Base-by-base conservation (phyloP, 768 basidiomycete species). In the Tylopilus intermedius region DNA sequence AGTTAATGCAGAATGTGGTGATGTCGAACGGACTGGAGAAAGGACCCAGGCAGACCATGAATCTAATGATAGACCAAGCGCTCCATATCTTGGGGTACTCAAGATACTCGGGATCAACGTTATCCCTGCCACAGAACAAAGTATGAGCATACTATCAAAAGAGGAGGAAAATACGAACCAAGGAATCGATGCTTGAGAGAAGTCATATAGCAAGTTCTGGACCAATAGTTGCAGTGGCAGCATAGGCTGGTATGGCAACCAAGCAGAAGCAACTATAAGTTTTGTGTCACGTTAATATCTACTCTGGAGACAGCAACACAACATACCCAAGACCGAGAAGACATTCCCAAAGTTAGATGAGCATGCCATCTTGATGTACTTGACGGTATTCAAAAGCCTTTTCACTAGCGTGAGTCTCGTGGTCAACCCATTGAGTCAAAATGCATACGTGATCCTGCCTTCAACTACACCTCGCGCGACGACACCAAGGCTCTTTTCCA, bases 201-300 rank as follows among this genome's bases (percentile, higher is more conserved):
- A 72, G 51, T 71, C 71, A 47, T 71, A 71, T 2, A 71, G 58
- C 26, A 71, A 42, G 48, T 72, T 71, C 51, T 71, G 69, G 21
- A 61, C 53, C 33, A 71, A 58, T 8, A 71, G 33, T 35, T 71
- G 69, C 33, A 71, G 33, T 10, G 71, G 68, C 24, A 64, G 50
- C 71, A 71, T 71, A 3, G 71, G 70, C 42, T 71, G 64, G 46
- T 72, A 72, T 26, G 70, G 71, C 27, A 71, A 30, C 71, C 71
- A 71, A 45, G 68, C 70, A 30, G 70, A 72, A 43, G 70, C 71
- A 38, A 71, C 67, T 67, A 33, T 22, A 33, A 42, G 13, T 39
- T 18, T 24, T 27, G 21, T 27, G 21, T 60, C 18, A 57, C 21
- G 8, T 21, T 2, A 27, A 33, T 8, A 29, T 1, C 44, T 18